phyloP scores from a whole-genome alignment of 371 early-diverging fungal genomes.

The Batkoa obscura region DNA sequence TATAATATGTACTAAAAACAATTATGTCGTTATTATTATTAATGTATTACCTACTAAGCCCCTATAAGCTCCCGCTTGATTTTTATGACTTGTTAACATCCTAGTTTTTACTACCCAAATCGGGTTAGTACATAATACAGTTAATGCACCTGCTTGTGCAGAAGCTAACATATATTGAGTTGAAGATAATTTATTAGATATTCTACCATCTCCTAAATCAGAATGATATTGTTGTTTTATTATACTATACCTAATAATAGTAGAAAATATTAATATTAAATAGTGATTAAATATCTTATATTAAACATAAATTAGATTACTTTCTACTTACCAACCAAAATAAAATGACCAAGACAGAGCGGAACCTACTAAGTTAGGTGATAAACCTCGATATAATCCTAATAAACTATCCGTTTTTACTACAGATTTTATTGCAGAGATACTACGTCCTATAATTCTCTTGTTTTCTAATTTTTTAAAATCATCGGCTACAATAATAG shows the following conservation, averaged over 20 bases:
- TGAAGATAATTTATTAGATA: conserved; percentile 18
- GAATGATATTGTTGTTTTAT: conserved; percentile 56
- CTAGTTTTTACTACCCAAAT: conserved; percentile 91
- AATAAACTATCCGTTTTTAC: conserved; percentile 29
- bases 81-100: conserved; percentile 55
- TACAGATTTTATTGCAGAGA: conserved; percentile 35
- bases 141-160: conserved; percentile 58
- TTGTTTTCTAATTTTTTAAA: conserved; percentile 18
- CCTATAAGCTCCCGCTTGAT: conserved; percentile 43
- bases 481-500: conserved; percentile 23
- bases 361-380: conserved; percentile 83
- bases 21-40: too few relatives aligned
- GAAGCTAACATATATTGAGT: conserved; percentile 71
- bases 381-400: conserved; percentile 77
- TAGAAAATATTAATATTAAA: not conserved
- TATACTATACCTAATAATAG: conserved; percentile 31
- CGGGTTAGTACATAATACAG: conserved; percentile 72
- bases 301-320: conserved; percentile 3
- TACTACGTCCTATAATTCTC: conserved; percentile 36
- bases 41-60: conserved; percentile 30
- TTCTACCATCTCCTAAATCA: conserved; percentile 11
- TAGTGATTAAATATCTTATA: too few relatives aligned
- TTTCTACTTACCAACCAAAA: conserved; percentile 58
- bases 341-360: conserved; percentile 88
- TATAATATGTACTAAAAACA: too few relatives aligned